Base-by-base conservation (phyloP, 73 alveolate species). In the Blepharisma stoltei region DNA sequence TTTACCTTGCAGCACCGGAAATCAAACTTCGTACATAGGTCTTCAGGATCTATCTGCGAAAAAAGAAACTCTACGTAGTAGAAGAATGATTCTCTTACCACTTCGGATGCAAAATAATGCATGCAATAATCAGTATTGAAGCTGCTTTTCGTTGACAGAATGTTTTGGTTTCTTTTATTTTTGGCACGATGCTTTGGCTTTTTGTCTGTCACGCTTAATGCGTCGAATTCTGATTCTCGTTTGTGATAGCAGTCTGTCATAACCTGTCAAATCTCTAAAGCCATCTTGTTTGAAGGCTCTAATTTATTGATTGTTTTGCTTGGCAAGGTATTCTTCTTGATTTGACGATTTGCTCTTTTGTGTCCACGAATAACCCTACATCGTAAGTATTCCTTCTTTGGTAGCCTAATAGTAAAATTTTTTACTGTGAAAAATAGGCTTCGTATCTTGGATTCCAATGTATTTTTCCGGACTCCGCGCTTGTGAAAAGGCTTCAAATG, bases 71-170 rank as follows among this genome's bases (percentile, higher is more conserved):
- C 73, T 0, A 60, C 4, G 46, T 60, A 60, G 23, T 60, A 60
- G 73, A 14, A 18, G 5, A 1, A 60, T 1, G 73, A 60, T 38
- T 60, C 73, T 60, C 47, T 14, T 18, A 38, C 23, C 23, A 2
- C 73, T 60, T 8, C 18, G 2, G 14, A 14, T 18, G 14, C 73
- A 20, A 60, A 25, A 60, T 60, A 60, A 60, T 60, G 1, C 4
- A 0, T n/a, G 73, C 73, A 60, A 38, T 20, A 60, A 20, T 60
- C 73, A 60, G 73, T 38, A 60, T 60, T 60, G 45, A 60, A 60
- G 23, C 73, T 60, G 14, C 73, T 14, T 60, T 60, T 60, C 0
- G 23, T 1, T n/a, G 14, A 38, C 2, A 14, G 46, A 1, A 60
- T 5, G 14, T 25, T 5, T 1, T 20, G 38, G 14, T 60, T 60